These are phyloP conservation scores for Flammula alnicola DNA, from an alignment of 1,284 basidiomycete species.

Conservation along the genomic window DNA sequence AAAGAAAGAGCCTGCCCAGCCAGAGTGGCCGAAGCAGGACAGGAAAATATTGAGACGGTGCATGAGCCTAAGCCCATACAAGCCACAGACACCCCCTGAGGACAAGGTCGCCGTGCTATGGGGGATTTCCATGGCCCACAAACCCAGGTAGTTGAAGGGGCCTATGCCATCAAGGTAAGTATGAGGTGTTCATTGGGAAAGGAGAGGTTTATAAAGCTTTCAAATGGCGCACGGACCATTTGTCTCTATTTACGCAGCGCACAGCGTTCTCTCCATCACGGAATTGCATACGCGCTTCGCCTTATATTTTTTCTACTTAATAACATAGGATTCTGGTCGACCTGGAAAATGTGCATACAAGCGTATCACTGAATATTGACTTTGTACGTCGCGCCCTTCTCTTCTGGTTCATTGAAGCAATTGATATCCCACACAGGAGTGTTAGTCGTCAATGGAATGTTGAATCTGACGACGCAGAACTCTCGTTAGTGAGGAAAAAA, in stretches of 20 bases:
- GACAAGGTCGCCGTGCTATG: conserved; percentile 78
- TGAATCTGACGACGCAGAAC: conserved; percentile 46
- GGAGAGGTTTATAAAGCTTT: conserved; percentile 21
- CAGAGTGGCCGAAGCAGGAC: conserved; percentile 42
- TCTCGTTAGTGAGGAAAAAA: conserved; percentile 1
- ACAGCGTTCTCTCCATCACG: background rate
- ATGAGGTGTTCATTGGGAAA: conserved; percentile 32
- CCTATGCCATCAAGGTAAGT: conserved; percentile 49
- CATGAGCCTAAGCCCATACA: conserved; percentile 72
- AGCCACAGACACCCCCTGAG: conserved; percentile 56
- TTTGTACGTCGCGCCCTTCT: conserved; percentile 52
- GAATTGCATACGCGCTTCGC: background rate
- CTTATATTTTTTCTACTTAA: background rate
- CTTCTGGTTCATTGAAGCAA: conserved; percentile 66
- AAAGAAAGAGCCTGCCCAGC: conserved; percentile 37
- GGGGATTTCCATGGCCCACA: conserved; percentile 47
- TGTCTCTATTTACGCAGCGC: conserved; percentile 2
- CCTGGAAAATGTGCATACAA: background rate
- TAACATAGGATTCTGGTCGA: background rate
- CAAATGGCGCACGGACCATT: conserved; percentile 30
- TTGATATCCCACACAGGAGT: conserved; percentile 69
- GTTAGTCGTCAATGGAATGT: conserved; percentile 65
- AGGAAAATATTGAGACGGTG: conserved; percentile 75
- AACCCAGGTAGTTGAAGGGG: conserved; percentile 44
- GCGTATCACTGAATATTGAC: conserved; percentile 44